Base-by-base conservation (phyloP, 768 basidiomycete genomes). In the Lyophyllum shimeji region DNA sequence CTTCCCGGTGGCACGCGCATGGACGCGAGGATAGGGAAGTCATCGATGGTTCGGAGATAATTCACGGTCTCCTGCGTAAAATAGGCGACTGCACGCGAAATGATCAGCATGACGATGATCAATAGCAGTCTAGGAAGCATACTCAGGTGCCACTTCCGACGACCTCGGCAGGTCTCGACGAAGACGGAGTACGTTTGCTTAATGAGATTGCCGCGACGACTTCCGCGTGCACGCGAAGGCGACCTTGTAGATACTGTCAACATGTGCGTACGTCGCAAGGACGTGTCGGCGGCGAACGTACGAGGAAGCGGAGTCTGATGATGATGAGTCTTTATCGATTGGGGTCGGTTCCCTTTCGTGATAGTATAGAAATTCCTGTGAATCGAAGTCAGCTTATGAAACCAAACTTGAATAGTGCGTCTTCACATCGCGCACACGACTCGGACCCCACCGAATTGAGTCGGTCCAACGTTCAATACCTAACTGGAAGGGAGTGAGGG, bases 391-490 rank as follows among this genome's bases (percentile, higher is more conserved):
- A 62, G 50, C 58, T 54, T 50, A 46, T 50, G 25, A 9, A 42
- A 50, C 40, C 46, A 51, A 57, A 31, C 8, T 18, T 37, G 4
- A 44, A 23, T 8, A 42, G 39, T 18, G 7, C 13, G 17, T 44
- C 18, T 82, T 74, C 65, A 89, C 89, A 63, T 90, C 87, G 74
- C 82, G 80, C 46, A 90, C 87, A 42, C 87, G 81, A 64, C 87
- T 89, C 4, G 89, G 87, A 0, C 90, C 89, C 90, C 90, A 92
- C 58, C 82, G 73, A 60, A 84, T 84, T 4, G 84, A 89, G 64
- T 90, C 89, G 25, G 89, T 91, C 89, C 89, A 91, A 52, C 89
- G 79, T 65, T 90, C 88, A 33, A 91, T 89, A 42, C 87, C 87
- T 55, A 87, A 77, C 86, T 89, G 53, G 25, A 61, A 47, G 47